These are phyloP conservation scores for Cryoendolithus antarcticus DNA, from an alignment of 2,329 filamentous ascomycete genomes.

Conservation along the genomic window DNA sequence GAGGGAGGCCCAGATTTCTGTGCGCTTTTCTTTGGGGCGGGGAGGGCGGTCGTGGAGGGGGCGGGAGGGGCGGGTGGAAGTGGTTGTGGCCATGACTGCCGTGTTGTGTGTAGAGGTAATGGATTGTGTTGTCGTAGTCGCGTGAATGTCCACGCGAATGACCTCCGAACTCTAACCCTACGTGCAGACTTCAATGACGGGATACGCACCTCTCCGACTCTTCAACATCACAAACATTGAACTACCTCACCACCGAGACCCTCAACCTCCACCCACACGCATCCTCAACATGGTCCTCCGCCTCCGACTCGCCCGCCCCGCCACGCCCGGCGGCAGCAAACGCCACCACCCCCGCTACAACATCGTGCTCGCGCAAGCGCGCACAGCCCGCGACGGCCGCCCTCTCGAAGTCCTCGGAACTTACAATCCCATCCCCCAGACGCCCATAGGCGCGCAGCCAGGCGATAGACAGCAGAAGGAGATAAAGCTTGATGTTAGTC, in stretches of 20 bases:
- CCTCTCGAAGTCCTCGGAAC: constrained; percentile 82
- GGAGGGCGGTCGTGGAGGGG: constrained; percentile 1
- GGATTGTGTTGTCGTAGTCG: no score
- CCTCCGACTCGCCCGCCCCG: constrained; percentile 88
- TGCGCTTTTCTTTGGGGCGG: constrained; percentile 16
- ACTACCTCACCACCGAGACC: no score
- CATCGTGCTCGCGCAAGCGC: constrained; percentile 86
- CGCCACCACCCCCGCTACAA: constrained; percentile 89
- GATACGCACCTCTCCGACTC: no score
- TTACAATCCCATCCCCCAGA: constrained; percentile 49
- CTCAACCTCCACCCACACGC: background rate
- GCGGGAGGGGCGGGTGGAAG: no score
- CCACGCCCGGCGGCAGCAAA: constrained; percentile 39
- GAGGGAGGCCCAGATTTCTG: constrained; percentile 23
- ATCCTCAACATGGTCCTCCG: constrained; percentile 63
- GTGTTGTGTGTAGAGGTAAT: no score
- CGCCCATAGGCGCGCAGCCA: constrained; percentile 37
- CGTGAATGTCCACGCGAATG: no score
- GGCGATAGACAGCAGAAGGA: constrained; percentile 71
- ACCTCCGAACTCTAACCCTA: no score
- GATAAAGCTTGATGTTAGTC: constrained; percentile 67
- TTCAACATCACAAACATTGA: no score
- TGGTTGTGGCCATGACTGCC: no score
- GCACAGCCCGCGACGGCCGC: constrained; percentile 77
- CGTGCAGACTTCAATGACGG: no score